Conservation (phyloP, 768 basidiomycete genomes). For the Auriscalpium microsporum region DNA sequence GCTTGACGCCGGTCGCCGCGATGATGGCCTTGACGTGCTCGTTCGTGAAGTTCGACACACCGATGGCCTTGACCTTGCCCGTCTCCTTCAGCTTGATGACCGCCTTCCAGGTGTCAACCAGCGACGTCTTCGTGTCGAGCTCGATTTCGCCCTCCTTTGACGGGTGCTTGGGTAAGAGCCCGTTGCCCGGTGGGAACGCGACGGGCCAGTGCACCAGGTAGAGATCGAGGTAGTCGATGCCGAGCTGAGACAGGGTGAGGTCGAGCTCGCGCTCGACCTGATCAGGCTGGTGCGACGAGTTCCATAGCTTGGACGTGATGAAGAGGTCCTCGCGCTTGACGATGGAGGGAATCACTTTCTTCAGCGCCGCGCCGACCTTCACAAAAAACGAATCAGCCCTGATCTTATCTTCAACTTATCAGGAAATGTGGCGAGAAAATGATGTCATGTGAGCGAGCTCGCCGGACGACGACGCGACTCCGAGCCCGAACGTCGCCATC, state of each 20-base stretch:
- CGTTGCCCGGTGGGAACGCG: conserved; percentile 48
- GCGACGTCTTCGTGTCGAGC: conserved; percentile 47
- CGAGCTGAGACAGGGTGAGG: conserved; percentile 65
- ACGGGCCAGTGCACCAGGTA: conserved; percentile 82
- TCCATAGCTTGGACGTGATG: conserved; percentile 82
- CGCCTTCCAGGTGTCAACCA: conserved; percentile 82
- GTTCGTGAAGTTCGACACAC: conserved; percentile 77
- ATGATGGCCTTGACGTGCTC: conserved; percentile 59
- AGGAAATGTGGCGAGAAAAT: background rate
- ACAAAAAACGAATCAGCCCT: background rate
- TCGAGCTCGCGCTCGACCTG: conserved; percentile 69
- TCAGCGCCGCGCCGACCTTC: conserved; percentile 58
- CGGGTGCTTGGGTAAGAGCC: conserved; percentile 44
- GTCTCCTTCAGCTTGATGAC: conserved; percentile 62
- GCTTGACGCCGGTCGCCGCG: conserved; percentile 61
- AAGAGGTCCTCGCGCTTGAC: conserved; percentile 77
- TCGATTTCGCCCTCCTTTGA: conserved; percentile 37
- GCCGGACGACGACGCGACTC: too few species aligned
- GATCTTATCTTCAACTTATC: background rate
- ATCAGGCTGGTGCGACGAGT: conserved; percentile 57
- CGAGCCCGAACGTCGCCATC: too few species aligned
- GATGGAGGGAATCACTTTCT: conserved; percentile 68
- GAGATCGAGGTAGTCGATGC: conserved; percentile 70
- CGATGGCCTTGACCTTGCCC: conserved; percentile 63
- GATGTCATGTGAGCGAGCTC: background rate